These are phyloP conservation scores for Heliamphora exappendiculata DNA, from an alignment of 148 eudicot species.

Conservation along the genomic window DNA sequence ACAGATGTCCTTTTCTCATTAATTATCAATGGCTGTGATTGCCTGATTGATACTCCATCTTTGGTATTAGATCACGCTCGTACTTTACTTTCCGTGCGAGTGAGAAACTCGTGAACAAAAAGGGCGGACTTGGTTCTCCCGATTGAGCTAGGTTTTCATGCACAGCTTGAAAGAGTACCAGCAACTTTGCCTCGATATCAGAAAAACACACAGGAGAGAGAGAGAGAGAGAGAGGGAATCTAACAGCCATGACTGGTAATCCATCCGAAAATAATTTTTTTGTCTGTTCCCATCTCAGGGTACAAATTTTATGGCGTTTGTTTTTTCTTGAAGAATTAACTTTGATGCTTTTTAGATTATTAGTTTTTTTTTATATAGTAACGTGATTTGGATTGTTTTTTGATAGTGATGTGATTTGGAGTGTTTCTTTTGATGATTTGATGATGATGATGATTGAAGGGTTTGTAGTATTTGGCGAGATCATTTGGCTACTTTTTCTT, in stretches of 20 bases:
- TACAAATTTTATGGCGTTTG: background rate
- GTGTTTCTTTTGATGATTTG: background rate
- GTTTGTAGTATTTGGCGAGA: background rate
- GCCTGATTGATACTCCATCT: background rate
- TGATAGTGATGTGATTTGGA: background rate
- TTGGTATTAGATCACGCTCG: background rate
- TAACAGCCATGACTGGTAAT: conserved; percentile 42
- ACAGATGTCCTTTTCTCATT: background rate
- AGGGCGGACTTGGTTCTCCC: background rate
- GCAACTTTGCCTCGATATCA: background rate
- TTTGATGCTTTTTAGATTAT: background rate
- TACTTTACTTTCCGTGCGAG: conserved; percentile 7
- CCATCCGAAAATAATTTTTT: background rate
- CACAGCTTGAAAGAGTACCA: background rate
- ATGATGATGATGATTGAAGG: background rate
- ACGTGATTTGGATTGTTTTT: background rate
- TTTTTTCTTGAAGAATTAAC: background rate
- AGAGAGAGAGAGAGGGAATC: background rate
- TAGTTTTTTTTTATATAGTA: background rate
- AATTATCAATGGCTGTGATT: conserved; percentile 21
- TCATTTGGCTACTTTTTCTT: background rate
- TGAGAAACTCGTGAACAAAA: background rate
- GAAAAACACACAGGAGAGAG: background rate
- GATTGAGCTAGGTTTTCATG: background rate
- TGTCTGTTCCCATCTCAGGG: background rate